Percentiles rank a stretch among this genome's conserved stretches.
These are phyloP conservation scores for Tephrocybe sp. DNA, from an alignment of 768 basidiomycete species.

Conservation along the genomic window DNA sequence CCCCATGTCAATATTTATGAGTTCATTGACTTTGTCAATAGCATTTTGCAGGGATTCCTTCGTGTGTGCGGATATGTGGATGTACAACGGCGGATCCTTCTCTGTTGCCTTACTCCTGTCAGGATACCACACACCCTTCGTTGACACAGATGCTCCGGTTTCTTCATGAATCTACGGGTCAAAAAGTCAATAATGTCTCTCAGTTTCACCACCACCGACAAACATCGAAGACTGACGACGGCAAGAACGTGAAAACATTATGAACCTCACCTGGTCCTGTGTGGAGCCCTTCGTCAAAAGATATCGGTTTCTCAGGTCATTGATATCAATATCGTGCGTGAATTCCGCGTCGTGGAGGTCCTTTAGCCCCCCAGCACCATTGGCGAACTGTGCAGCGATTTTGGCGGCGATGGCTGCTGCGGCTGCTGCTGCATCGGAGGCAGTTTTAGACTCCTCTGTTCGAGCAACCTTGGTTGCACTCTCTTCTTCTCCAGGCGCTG, in stretches of 20 bases:
- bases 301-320: slow-evolving; percentile 93
- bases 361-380: slow-evolving; percentile 39
- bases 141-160: slow-evolving; percentile 89
- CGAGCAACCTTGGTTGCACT: slow-evolving; percentile 39
- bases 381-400: slow-evolving; percentile 84
- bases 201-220: background rate
- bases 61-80: slow-evolving; percentile 83
- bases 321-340: slow-evolving; percentile 92
- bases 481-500: slow-evolving; percentile 47
- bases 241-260: background rate
- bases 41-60: slow-evolving; percentile 65
- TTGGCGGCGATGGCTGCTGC: slow-evolving; percentile 91
- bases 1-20: slow-evolving; percentile 72
- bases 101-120: slow-evolving; percentile 89
- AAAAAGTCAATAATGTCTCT: background rate
- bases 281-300: slow-evolving; percentile 91
- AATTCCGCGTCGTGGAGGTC: slow-evolving; percentile 80
- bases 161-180: slow-evolving; percentile 76
- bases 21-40: slow-evolving; percentile 69
- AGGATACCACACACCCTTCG: slow-evolving; percentile 95
- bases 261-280: slow-evolving; percentile 72
- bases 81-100: slow-evolving; percentile 89
- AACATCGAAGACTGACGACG: background rate
- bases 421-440: slow-evolving; percentile 62
- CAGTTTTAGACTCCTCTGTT: slow-evolving; percentile 56